Evolutionary conservation across 768 basidiomycete species (phyloP).

Genomic region (Lentinula edodes): DNA sequence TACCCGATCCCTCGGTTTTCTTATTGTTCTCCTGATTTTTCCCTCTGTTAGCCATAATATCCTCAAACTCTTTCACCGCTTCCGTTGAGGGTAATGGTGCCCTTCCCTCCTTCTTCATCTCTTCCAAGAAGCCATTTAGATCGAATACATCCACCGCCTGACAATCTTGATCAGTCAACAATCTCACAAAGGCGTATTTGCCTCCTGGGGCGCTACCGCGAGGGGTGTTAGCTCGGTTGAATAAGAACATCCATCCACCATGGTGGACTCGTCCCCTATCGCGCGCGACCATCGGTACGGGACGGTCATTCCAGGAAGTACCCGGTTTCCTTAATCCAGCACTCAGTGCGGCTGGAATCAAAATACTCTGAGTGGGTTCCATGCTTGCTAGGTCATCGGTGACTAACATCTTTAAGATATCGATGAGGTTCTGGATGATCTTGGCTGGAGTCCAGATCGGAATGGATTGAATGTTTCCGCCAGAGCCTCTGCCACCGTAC

Average conservation of each 20-base stretch:
- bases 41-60: too few relatives aligned
- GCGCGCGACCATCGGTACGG: background rate
- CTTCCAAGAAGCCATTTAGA: background rate
- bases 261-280: background rate
- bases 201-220: background rate
- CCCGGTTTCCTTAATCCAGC: too few relatives aligned
- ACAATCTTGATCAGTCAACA: background rate
- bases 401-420: too few relatives aligned
- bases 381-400: too few relatives aligned
- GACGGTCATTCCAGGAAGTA: background rate
- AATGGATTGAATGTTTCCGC: background rate
- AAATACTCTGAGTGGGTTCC: too few relatives aligned
- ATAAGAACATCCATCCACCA: background rate
- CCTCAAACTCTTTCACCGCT: too few relatives aligned
- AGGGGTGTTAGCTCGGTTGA: background rate
- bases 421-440: too few relatives aligned
- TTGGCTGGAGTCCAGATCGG: too few relatives aligned
- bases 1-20: too few relatives aligned
- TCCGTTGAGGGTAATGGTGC: too few relatives aligned
- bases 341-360: too few relatives aligned
- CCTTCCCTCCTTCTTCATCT: slow-evolving; percentile 1
- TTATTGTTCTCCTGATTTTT: too few relatives aligned
- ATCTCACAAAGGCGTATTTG: background rate
- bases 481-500: background rate
- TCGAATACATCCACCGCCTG: background rate